These are phyloP conservation scores for Cicer pinnatifidum DNA, from an alignment of 306 rosid genomes.

Conservation along the genomic window DNA sequence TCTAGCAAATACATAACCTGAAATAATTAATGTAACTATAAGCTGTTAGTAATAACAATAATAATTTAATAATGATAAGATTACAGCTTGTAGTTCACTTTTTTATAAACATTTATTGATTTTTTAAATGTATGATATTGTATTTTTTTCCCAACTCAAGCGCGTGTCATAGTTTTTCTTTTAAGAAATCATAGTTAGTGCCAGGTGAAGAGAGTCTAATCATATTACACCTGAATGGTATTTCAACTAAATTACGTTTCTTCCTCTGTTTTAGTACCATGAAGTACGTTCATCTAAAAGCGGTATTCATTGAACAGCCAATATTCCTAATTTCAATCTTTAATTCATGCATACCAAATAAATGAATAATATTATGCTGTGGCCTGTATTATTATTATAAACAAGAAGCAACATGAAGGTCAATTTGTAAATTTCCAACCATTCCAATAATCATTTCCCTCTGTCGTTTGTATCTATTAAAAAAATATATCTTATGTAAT, in stretches of 20 bases:
- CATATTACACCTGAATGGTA: constrained; percentile 18
- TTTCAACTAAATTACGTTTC: constrained; percentile 3
- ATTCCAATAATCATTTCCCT: constrained; percentile 34
- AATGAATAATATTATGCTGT: background rate
- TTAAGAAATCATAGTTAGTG: background rate
- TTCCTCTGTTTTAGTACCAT: background rate
- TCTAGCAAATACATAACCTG: background rate
- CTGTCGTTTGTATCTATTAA: constrained; percentile 17
- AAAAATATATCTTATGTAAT: background rate
- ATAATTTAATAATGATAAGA: background rate
- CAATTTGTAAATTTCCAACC: constrained; percentile 28
- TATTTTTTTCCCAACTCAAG: background rate
- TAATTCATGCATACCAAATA: constrained; percentile 1
- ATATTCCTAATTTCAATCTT: constrained; percentile 18
- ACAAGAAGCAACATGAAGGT: constrained; percentile 14
- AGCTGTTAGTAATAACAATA: background rate
- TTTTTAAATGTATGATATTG: constrained; percentile 2
- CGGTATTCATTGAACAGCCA: background rate
- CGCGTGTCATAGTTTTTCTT: background rate
- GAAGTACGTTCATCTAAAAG: background rate
- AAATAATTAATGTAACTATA: background rate
- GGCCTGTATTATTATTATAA: background rate
- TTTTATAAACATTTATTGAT: background rate
- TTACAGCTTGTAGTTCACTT: constrained; percentile 9
- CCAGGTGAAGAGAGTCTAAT: constrained; percentile 9